Evolutionary conservation across 305 asterid species (phyloP).

Genomic region (Solanum aculeatissimum): DNA sequence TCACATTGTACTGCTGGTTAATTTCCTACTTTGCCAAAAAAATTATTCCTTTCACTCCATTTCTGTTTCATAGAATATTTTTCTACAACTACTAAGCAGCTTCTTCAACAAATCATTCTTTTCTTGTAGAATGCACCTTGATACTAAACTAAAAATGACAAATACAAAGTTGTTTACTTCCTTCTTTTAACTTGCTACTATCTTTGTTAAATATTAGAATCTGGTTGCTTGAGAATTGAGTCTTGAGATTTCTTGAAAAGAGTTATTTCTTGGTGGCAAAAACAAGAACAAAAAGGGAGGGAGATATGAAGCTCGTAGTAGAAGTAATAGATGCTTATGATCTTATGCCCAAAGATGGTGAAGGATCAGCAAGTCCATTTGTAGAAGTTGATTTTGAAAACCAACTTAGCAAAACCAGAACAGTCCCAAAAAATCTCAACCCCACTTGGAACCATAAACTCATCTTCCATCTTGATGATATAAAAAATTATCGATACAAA

Average conservation of each 20-base stretch:
- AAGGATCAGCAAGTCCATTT: slow-evolving; percentile 43
- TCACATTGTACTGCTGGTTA: background rate
- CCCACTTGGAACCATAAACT: slow-evolving; percentile 50
- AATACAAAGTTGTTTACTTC: background rate
- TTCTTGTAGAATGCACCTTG: slow-evolving; percentile 7
- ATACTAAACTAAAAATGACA: background rate
- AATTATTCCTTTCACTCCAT: slow-evolving; percentile 24
- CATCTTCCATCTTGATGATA: slow-evolving; percentile 27
- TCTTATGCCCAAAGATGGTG: slow-evolving; percentile 43
- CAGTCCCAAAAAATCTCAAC: slow-evolving; percentile 35
- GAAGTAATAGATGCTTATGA: slow-evolving; percentile 45
- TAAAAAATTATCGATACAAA: slow-evolving; percentile 19
- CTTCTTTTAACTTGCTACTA: slow-evolving; percentile 5
- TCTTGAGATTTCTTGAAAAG: slow-evolving; percentile 27
- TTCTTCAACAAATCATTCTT: slow-evolving; percentile 27
- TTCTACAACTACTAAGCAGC: slow-evolving; percentile 2
- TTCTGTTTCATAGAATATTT: background rate
- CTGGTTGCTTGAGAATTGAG: slow-evolving; percentile 38
- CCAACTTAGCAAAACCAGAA: slow-evolving; percentile 32
- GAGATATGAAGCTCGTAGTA: slow-evolving; percentile 30
- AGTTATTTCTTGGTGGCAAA: slow-evolving; percentile 7
- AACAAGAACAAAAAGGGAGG: slow-evolving; percentile 23
- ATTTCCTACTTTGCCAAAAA: background rate
- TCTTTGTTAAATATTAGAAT: slow-evolving; percentile 6
- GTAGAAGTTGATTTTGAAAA: slow-evolving; percentile 43